Evolutionary conservation across 257 asterid species (phyloP), one percentile per base, ranked within the genome.

Genomic region (Penstemon davidsonii): DNA sequence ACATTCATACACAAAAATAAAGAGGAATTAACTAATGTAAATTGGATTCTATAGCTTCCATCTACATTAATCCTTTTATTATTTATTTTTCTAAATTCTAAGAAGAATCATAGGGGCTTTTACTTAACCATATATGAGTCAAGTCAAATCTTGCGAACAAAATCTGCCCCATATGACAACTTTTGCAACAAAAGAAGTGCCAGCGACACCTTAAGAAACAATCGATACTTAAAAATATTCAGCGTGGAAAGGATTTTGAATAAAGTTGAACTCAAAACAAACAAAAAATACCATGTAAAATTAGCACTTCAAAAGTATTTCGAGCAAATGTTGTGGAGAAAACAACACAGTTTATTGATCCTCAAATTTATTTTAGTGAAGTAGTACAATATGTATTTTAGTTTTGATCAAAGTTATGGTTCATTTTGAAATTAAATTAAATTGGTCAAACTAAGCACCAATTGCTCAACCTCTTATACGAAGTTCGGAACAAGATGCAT

Each of bases 351-450:
- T 46, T 7, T 9, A 46, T 40, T 55, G 49, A 55, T 67, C 60
- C 45, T 47, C 66, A 13, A 49, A 45, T 55, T 75, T 52, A 56
- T 63, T 8, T 55, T 45, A 51, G 69, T 38, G 2, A 64, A 66
- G n/a, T 10, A 64, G 15, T 39, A 47, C 54, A 18, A 54, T 51
- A 37, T 44, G n/a, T 8, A 7, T 66, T 65, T 67, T 7, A 33
- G 19, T 41, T 70, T 52, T 64, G 55, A 45, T 52, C 62, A 70
- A 70, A 43, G 47, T 52, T 43, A 47, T 38, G 15, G 5, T 43
- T 42, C 38, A n/a, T 37, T 25, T 40, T 50, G 13, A 49, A 43
- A 10, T 15, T 52, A 37, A 46, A 33, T 64, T 57, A 51, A 33
- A 63, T 58, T 49, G 59, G 3, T 8, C 18, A 53, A 53, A 42